Conservation (phyloP, 2,329 filamentous ascomycete species). For the Pseudocercospora macadamiae region DNA sequence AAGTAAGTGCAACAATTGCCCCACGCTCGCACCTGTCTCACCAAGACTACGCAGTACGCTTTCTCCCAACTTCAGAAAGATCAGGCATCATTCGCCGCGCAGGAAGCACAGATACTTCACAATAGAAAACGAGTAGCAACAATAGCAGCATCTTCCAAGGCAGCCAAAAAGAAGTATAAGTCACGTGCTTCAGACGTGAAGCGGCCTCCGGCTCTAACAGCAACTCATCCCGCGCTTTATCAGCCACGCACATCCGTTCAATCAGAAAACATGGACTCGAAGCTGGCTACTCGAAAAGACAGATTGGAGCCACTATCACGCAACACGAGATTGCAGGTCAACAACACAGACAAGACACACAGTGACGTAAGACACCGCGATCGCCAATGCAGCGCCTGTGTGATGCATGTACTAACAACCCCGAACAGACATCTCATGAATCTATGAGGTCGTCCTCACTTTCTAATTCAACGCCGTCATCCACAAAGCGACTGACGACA, state of each 20-base stretch:
- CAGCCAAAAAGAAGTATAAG: background rate
- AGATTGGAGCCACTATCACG: background rate
- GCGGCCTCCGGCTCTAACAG: constrained; percentile 10
- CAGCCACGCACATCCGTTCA: background rate
- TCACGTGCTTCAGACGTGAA: constrained; percentile 11
- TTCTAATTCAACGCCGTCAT: too few species aligned
- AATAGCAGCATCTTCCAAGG: background rate
- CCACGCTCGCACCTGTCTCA: constrained; percentile 17
- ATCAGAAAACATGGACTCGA: constrained; percentile 3
- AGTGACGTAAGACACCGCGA: too few species aligned
- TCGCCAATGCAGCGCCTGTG: too few species aligned
- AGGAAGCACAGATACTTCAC: constrained; percentile 2
- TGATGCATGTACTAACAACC: too few species aligned
- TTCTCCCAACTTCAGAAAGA: constrained; percentile 19
- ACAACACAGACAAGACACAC: too few species aligned
- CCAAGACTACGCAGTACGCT: constrained; percentile 19
- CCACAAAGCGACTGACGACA: too few species aligned
- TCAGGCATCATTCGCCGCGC: constrained; percentile 6
- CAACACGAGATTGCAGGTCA: background rate
- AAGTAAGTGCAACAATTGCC: constrained; percentile 19
- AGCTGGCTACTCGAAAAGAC: background rate
- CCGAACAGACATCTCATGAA: too few species aligned
- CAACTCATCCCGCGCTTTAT: constrained; percentile 23
- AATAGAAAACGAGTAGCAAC: constrained; percentile 7
- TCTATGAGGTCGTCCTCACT: too few species aligned